Evolutionary conservation across 768 basidiomycete genomes (phyloP).

Genomic region (Leucogyrophana mollusca): DNA sequence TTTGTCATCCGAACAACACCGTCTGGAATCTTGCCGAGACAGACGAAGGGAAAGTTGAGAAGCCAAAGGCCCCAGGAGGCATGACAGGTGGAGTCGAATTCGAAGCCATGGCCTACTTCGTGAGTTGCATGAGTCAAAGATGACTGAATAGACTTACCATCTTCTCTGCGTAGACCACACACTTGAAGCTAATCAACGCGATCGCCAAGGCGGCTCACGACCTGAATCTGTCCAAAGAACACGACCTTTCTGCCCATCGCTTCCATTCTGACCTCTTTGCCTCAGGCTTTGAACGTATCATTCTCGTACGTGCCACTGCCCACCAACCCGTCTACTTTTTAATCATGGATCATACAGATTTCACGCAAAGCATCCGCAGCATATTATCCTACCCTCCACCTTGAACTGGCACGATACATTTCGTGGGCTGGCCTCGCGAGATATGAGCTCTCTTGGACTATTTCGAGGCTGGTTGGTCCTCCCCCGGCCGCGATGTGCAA

Average conservation of each 20-base stretch:
- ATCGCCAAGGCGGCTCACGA: slow-evolving; percentile 66
- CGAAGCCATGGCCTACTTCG: slow-evolving; percentile 95
- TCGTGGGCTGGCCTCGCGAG: slow-evolving; percentile 60
- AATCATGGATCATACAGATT: slow-evolving; percentile 49
- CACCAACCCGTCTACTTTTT: background rate
- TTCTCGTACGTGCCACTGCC: slow-evolving; percentile 58
- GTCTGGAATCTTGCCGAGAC: slow-evolving; percentile 86
- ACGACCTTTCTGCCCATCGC: slow-evolving; percentile 74
- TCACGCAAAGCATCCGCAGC: slow-evolving; percentile 92
- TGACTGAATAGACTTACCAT: slow-evolving; percentile 9
- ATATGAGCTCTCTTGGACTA: slow-evolving; percentile 78
- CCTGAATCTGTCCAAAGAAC: slow-evolving; percentile 61
- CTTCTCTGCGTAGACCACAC: slow-evolving; percentile 61
- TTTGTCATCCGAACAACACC: slow-evolving; percentile 92
- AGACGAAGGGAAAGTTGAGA: slow-evolving; percentile 83
- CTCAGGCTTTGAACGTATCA: slow-evolving; percentile 87
- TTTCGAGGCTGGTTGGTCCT: slow-evolving; percentile 74
- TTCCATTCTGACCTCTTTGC: slow-evolving; percentile 88
- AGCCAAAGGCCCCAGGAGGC: slow-evolving; percentile 90
- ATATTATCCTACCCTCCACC: slow-evolving; percentile 93
- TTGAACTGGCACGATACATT: slow-evolving; percentile 90
- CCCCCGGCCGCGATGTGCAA: slow-evolving; percentile 69
- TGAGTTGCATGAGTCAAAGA: slow-evolving; percentile 38
- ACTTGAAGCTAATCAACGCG: slow-evolving; percentile 84
- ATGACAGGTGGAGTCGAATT: slow-evolving; percentile 99